Base-by-base conservation (phyloP, 2,329 filamentous ascomycete genomes). In the Trichoderma sp. region DNA sequence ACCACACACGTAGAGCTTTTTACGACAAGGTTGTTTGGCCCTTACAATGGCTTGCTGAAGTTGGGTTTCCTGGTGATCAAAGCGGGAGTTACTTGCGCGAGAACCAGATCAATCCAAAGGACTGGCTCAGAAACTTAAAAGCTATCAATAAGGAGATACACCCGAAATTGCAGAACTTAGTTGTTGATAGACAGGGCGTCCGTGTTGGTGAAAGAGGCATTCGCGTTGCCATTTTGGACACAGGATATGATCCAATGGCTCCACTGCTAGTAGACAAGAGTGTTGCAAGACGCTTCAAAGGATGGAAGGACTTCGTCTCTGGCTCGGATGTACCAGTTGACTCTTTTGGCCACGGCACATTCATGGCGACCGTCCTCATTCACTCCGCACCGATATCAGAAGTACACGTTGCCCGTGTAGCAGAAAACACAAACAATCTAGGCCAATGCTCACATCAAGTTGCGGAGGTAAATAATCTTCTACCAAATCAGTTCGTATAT, bases 191-290 rank as follows among this genome's bases (percentile, higher is more conserved):
- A 18, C 2, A 45, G 38, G 16, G 38, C 14, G 16, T 45, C 16
- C 14, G 35, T 3, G 18, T n/a, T 21, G 18, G 4, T 50, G 41
- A n/a, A 50, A 50, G 4, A 3, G 18, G 41, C 3, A n/a, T 50
- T 11, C 41, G 41, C 4, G 41, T 50, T n/a, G 41, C 41, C 18
- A 50, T 50, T 50, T 50, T 50, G 18, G 41, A 50, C 18, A 50
- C 41, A 1, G 41, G 41, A n/a, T 50, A 50, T 21, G 1, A 50
- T 1, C 18, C 41, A 50, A 2, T n/a, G 18, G 41, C 41, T 50
- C 41, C 41, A 18, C 41, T 2, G 0, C 41, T 50, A 2, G 41
- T 4, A 0, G 3, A 0, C 7, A 1, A 50, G 41, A 4, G 3
- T 50, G 41, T 4, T 1, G 16, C 41, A n/a, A 50, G 8, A 50